phyloP scores from a whole-genome alignment of 495 filamentous ascomycete genomes.

The Aspergillus cristatus region DNA sequence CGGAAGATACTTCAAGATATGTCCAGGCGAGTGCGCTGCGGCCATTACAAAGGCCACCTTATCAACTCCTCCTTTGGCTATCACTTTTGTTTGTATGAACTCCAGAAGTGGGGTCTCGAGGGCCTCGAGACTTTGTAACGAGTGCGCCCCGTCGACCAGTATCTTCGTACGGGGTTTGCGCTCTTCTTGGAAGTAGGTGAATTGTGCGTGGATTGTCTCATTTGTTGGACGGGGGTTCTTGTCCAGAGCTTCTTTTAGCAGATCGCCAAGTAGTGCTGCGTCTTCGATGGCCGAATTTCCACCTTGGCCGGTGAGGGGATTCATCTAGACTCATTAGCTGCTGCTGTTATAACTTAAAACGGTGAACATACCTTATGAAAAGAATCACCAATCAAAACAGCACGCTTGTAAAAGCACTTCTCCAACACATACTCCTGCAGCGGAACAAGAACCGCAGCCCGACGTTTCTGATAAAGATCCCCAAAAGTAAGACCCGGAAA shows the following conservation, averaged over 20 bases:
- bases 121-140: background rate
- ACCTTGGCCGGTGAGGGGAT: constrained; percentile 19
- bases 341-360: background rate
- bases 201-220: background rate
- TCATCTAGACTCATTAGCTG: constrained; percentile 9
- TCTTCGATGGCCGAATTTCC: constrained; percentile 29
- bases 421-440: constrained; percentile 8
- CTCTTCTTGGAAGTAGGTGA: background rate
- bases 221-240: background rate
- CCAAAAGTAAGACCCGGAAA: background rate
- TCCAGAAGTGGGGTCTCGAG: background rate
- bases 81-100: background rate
- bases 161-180: background rate
- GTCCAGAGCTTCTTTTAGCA: background rate
- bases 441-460: background rate
- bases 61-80: background rate
- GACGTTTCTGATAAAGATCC: constrained; percentile 1
- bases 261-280: constrained; percentile 9
- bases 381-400: constrained; percentile 8
- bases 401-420: constrained; percentile 5
- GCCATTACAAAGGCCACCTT: background rate
- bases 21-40: background rate
- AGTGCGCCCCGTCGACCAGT: background rate
- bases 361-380: constrained; percentile 7
- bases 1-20: background rate